Conservation (phyloP, 78 protist genomes). For the Neovahlkampfia damariscottae region DNA sequence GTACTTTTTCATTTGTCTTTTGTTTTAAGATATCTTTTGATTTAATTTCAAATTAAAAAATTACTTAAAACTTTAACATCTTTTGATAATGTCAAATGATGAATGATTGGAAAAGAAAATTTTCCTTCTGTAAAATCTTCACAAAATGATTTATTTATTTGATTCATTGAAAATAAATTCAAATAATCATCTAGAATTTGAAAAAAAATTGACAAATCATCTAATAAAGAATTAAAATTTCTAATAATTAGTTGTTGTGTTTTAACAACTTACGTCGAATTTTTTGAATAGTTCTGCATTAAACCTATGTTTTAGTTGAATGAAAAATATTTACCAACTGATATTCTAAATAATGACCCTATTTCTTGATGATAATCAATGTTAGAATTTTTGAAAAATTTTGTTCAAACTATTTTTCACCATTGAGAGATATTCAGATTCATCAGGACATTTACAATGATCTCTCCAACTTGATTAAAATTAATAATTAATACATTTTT, state of each 20-base stretch:
- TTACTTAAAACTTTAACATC: background rate
- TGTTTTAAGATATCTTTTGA: too few relatives aligned
- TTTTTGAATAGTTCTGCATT: too few relatives aligned
- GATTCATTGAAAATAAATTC: slow-evolving; percentile 51
- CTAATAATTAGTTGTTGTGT: too few relatives aligned
- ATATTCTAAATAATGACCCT: slow-evolving; percentile 74
- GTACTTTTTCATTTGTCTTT: slow-evolving; percentile 33
- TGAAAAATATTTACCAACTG: slow-evolving; percentile 37
- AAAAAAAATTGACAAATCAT: slow-evolving; percentile 62
- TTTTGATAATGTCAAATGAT: slow-evolving; percentile 27
- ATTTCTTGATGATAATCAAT: too few relatives aligned
- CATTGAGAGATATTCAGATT: slow-evolving; percentile 60
- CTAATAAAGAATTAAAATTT: slow-evolving; percentile 22
- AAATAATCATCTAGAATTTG: slow-evolving; percentile 85
- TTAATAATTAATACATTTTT: too few relatives aligned
- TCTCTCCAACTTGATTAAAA: slow-evolving; percentile 88
- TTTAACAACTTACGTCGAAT: too few relatives aligned
- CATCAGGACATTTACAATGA: slow-evolving; percentile 53
- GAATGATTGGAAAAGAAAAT: slow-evolving; percentile 74
- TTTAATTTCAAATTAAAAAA: too few relatives aligned
- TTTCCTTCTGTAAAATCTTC: slow-evolving; percentile 91
- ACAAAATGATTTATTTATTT: slow-evolving; percentile 40
- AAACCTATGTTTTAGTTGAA: slow-evolving; percentile 25
- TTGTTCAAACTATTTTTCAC: slow-evolving; percentile 58
- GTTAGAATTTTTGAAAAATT: too few relatives aligned